Conservation (phyloP, 352 stramenopile genomes). For the Pythium sp. region DNA sequence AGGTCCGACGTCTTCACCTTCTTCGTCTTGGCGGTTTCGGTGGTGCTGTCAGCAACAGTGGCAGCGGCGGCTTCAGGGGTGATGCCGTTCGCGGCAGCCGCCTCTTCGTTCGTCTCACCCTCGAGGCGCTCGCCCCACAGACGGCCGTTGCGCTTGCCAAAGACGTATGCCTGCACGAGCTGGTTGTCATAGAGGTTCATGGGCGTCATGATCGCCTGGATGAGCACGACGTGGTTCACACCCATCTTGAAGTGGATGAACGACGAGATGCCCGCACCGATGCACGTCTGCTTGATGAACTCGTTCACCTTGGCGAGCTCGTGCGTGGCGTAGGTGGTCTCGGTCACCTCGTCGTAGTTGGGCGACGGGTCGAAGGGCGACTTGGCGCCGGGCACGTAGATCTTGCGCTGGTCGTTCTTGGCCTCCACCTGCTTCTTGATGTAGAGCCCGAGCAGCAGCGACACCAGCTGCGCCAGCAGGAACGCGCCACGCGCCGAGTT, state of each 20-base stretch:
- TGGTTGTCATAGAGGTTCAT: constrained; percentile 83
- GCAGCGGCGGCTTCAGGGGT: constrained; percentile 9
- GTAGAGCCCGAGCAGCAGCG: constrained; percentile 63
- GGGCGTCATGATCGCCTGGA: constrained; percentile 83
- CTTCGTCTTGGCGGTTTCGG: constrained; percentile 13
- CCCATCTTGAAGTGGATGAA: constrained; percentile 86
- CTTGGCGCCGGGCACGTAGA: constrained; percentile 65
- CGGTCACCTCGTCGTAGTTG: constrained; percentile 75
- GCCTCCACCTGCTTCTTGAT: constrained; percentile 70
- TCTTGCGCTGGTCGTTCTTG: constrained; percentile 80
- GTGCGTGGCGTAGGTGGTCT: constrained; percentile 75
- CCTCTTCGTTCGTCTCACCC: constrained; percentile 63
- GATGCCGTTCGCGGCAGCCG: constrained; percentile 28
- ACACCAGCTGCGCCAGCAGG: constrained; percentile 54
- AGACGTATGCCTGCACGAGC: constrained; percentile 72
- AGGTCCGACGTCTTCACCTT: constrained; percentile 25
- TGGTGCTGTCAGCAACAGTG: constrained; percentile 5
- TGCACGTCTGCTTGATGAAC: constrained; percentile 83
- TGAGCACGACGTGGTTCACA: constrained; percentile 86
- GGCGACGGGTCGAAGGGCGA: constrained; percentile 79
- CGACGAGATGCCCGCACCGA: constrained; percentile 69
- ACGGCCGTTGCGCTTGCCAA: constrained; percentile 56
- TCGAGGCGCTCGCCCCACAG: constrained; percentile 83
- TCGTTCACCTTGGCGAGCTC: constrained; percentile 71
- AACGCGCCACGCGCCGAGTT: constrained; percentile 64